Base-by-base conservation (phyloP, 2,329 filamentous ascomycete genomes). In the Talaromyces rugulosus region DNA sequence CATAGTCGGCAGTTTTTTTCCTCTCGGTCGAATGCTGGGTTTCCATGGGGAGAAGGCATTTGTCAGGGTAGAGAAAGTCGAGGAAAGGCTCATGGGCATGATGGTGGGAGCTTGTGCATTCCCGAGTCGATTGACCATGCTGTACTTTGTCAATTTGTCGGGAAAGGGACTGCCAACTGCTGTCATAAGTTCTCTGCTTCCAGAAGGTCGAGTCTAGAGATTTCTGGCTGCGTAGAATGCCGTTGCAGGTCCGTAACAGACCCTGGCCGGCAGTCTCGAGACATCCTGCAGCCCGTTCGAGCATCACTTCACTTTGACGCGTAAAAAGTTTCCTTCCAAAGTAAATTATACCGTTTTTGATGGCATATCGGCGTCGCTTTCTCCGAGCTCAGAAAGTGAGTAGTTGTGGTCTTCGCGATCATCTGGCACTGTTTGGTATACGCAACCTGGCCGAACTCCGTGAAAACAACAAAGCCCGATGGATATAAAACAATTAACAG, bases 261-360 rank as follows among this genome's bases (percentile, higher is more conserved):
- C 76, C 75, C 72, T 78, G 75, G 68, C 79, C 78, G 69, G 78
- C 79, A 74, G 74, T 78, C 72, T 82, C 80, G 71, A 82, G 74
- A 70, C 77, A 80, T 75, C 78, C 75, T 63, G 77, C 74, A 67
- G 80, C 77, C 71, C 80, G 79, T 78, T 82, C 80, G 70, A 82
- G 79, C 80, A 82, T 82, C 72, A 76, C 80, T 76, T 73, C 66
- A 47, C 28, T 60, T 50, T 16, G 14, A 55, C 47, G 44, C 36
- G 44, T 47, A 18, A 52, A 56, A 31, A 53, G 2, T 31, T 9
- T 16, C 6, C 18, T 53, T 53, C 2, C 50, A n/a, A n/a, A 18
- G 14, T n/a, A 53, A 31, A 31, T 23, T 53, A 31, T 53, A 30
- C 5, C 28, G 14, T n/a, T 31, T 16, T 27, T 5, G 6, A 23